phyloP scores from a whole-genome alignment of 768 basidiomycete species.

The Rhizopogon salebrosus region DNA sequence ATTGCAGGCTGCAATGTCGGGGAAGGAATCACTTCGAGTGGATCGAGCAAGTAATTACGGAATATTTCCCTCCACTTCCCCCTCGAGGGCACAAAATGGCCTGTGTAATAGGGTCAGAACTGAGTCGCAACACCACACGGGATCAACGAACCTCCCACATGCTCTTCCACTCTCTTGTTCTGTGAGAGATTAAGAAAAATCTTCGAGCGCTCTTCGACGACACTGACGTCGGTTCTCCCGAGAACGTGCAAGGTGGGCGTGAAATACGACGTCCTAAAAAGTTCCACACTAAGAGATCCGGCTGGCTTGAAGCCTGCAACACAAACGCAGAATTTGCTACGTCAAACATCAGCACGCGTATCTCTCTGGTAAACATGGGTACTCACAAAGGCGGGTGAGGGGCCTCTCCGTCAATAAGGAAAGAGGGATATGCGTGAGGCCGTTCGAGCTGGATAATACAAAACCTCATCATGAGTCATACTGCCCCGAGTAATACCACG shows the following conservation, averaged over 20 bases:
- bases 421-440: conserved; percentile 48
- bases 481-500: not conserved
- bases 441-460: conserved; percentile 41
- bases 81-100: conserved; percentile 81
- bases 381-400: conserved; percentile 75
- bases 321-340: conserved; percentile 69
- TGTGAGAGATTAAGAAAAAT: conserved; percentile 48
- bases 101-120: conserved; percentile 29
- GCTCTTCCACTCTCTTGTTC: conserved; percentile 63
- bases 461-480: conserved; percentile 2
- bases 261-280: conserved; percentile 47
- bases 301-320: conserved; percentile 64
- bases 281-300: conserved; percentile 39
- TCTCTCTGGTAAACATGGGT: not conserved
- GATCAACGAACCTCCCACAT: conserved; percentile 64
- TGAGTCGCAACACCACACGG: not conserved
- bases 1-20: conserved; percentile 30
- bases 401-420: conserved; percentile 57
- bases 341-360: not conserved
- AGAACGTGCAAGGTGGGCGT: conserved; percentile 78
- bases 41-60: conserved; percentile 56
- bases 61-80: conserved; percentile 74
- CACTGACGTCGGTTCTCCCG: conserved; percentile 73
- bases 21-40: conserved; percentile 40
- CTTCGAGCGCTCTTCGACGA: conserved; percentile 62